These are phyloP conservation scores for Blastocystis sp. DNA, from an alignment of 352 stramenopile species.

Conservation along the genomic window DNA sequence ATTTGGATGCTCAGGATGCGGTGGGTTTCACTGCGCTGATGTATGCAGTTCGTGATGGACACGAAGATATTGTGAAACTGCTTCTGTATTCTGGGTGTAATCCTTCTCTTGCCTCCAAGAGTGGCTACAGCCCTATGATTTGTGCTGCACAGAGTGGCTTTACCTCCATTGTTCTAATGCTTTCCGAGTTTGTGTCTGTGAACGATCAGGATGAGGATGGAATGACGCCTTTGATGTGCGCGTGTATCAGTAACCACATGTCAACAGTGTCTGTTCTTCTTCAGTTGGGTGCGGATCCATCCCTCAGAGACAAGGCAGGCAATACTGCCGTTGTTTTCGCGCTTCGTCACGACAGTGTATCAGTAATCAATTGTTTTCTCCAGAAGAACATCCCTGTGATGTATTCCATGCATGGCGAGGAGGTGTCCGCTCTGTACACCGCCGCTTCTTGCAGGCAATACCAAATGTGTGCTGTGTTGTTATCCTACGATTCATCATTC, in stretches of 20 bases:
- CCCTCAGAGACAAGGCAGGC: neutral
- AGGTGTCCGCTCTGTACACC: neutral
- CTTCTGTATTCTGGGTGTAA: no score
- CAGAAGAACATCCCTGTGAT: neutral
- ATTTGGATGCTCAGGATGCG: no score
- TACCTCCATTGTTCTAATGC: no score
- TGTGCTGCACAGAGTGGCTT: no score
- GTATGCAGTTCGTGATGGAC: no score
- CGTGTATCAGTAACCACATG: neutral
- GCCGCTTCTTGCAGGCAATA: neutral
- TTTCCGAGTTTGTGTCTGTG: no score
- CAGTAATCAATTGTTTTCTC: neutral
- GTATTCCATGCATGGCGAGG: neutral
- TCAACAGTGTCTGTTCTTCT: neutral
- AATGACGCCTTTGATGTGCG: neutral
- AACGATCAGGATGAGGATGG: neutral
- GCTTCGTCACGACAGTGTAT: neutral
- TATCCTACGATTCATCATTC: neutral
- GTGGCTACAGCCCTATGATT: no score
- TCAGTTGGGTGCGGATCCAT: neutral
- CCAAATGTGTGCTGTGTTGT: no score
- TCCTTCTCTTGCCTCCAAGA: no score
- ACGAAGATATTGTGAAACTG: no score
- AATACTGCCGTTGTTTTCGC: neutral
- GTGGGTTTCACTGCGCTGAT: no score